Conservation (phyloP, 1,139 yeast species). For the Hansenula sp. region DNA sequence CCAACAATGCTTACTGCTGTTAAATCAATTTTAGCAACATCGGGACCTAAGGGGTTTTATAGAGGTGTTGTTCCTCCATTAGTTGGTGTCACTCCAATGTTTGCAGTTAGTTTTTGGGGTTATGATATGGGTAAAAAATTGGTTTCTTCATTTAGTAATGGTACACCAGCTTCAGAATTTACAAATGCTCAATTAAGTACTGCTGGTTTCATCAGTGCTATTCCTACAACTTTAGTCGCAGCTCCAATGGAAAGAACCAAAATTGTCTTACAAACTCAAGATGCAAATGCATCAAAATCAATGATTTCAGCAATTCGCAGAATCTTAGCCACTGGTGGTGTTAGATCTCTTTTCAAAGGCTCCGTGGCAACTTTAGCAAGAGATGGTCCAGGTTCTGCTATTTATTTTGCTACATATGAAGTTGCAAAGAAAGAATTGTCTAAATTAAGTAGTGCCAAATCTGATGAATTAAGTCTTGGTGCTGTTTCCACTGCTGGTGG, state of each 20-base stretch:
- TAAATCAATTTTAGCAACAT: constrained; percentile 60
- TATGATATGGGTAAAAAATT: constrained; percentile 87
- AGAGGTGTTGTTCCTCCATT: constrained; percentile 88
- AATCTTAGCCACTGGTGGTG: constrained; percentile 77
- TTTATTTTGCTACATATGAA: constrained; percentile 94
- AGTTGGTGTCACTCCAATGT: constrained; percentile 95
- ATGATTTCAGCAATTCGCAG: constrained; percentile 47
- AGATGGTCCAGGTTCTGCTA: constrained; percentile 98
- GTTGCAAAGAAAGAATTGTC: constrained; percentile 63
- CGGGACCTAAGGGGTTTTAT: constrained; percentile 75
- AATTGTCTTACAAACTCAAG: constrained; percentile 85
- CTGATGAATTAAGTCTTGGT: constrained; percentile 56
- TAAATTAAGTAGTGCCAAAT: constrained; percentile 24
- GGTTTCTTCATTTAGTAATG: constrained; percentile 35
- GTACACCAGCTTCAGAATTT: constrained; percentile 39
- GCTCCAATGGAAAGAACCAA: constrained; percentile 97
- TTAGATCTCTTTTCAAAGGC: constrained; percentile 84
- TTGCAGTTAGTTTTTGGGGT: constrained; percentile 98
- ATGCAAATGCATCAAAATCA: constrained; percentile 39
- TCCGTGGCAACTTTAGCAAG: constrained; percentile 89
- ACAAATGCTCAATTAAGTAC: constrained; percentile 71
- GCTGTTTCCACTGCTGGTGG: constrained; percentile 93
- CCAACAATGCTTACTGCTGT: constrained; percentile 62
- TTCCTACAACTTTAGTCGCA: constrained; percentile 92
- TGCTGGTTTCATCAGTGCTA: constrained; percentile 94